A percentile compares a stretch with the other conserved stretches of the same genome.
phyloP scores from a whole-genome alignment of 148 eudicot genomes.

The Pouteria glomerata region DNA sequence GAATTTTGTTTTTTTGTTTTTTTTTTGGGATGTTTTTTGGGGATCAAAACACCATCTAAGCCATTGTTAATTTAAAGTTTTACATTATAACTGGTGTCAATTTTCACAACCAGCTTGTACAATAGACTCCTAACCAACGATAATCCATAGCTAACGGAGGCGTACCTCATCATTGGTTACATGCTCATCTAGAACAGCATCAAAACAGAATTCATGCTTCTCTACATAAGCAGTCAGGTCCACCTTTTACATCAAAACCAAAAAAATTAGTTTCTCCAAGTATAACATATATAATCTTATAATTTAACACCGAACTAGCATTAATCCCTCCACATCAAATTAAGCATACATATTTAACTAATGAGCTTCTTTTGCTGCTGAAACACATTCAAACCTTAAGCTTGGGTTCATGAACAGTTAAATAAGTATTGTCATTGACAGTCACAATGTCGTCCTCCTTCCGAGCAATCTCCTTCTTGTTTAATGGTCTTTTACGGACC shows the following conservation, averaged over 20 bases:
- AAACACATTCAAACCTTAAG: slow-evolving; percentile 58
- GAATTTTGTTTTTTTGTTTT: too few relatives aligned
- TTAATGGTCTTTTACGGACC: slow-evolving; percentile 97
- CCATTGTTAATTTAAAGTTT: neutral
- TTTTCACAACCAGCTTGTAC: neutral
- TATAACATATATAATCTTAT: neutral
- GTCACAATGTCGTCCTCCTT: slow-evolving; percentile 92
- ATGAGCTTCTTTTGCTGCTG: neutral
- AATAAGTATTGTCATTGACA: slow-evolving; percentile 55
- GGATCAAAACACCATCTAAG: too few relatives aligned
- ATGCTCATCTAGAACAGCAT: slow-evolving; percentile 87
- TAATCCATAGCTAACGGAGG: neutral
- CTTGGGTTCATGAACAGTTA: slow-evolving; percentile 91
- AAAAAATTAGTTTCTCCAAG: slow-evolving; percentile 17
- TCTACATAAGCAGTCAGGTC: slow-evolving; percentile 98
- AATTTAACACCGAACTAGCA: neutral
- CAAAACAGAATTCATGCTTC: slow-evolving; percentile 97
- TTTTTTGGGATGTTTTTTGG: too few relatives aligned
- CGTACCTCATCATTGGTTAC: slow-evolving; percentile 90
- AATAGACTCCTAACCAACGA: neutral
- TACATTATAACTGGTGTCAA: neutral
- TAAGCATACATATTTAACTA: neutral
- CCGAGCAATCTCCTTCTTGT: slow-evolving; percentile 87
- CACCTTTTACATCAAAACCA: slow-evolving; percentile 45
- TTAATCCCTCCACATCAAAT: slow-evolving; percentile 1